phyloP scores from a whole-genome alignment of 106 monocot species.

The Vanilla planifolia region DNA sequence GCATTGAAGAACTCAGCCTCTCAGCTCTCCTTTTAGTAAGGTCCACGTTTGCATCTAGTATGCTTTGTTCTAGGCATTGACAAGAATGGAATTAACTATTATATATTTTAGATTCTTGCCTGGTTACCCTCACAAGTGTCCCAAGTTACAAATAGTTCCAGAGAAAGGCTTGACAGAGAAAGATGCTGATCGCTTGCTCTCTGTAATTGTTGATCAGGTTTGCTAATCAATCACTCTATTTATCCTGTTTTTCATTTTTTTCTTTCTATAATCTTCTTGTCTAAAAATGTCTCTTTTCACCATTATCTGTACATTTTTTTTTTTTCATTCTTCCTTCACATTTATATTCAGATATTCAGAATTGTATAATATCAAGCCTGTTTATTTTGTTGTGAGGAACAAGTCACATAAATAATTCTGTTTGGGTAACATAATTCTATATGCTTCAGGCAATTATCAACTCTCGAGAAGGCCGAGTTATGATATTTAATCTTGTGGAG shows the following conservation, averaged over 20 bases:
- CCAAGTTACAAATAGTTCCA: slow-evolving; percentile 61
- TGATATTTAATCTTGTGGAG: slow-evolving; percentile 91
- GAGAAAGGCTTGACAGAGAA: slow-evolving; percentile 65
- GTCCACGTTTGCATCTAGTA: slow-evolving; percentile 14
- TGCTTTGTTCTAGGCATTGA: background rate
- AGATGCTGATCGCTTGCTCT: slow-evolving; percentile 50
- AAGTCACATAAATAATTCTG: no score
- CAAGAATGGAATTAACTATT: slow-evolving; percentile 7
- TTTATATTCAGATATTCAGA: no score
- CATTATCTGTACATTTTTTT: no score
- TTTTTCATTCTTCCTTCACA: no score
- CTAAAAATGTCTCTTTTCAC: no score
- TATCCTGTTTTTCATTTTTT: background rate
- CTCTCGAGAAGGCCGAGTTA: slow-evolving; percentile 88
- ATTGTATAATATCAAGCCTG: no score
- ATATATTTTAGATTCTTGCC: slow-evolving; percentile 51
- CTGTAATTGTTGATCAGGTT: slow-evolving; percentile 88
- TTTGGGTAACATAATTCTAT: no score
- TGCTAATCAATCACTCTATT: background rate
- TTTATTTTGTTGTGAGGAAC: no score
- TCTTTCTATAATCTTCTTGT: no score
- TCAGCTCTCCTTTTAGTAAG: slow-evolving; percentile 68
- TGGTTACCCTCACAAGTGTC: slow-evolving; percentile 92
- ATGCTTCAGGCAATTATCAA: slow-evolving; percentile 88
- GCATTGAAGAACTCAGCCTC: slow-evolving; percentile 39